Conservation (phyloP, 2,329 filamentous ascomycete genomes). For the Coniochaeta pulveracea region DNA sequence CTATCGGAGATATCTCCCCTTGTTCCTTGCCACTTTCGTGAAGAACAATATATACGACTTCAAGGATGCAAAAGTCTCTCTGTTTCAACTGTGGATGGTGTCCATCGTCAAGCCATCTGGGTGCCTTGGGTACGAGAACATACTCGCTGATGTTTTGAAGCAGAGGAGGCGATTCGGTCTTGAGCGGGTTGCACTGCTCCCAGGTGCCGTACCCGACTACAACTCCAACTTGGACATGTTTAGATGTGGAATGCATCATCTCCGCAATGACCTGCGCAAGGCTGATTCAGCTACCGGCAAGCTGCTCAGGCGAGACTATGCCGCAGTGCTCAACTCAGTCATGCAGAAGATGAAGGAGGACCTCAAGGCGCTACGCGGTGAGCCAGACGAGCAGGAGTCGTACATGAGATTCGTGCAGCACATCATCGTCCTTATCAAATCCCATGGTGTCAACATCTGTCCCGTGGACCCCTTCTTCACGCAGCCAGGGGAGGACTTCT, state of each 20-base stretch:
- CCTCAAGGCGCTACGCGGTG: constrained; percentile 24
- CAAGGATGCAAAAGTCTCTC: constrained; percentile 29
- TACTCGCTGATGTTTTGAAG: constrained; percentile 34
- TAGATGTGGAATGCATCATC: constrained; percentile 32
- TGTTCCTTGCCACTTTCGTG: constrained; percentile 41
- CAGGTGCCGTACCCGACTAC: constrained; percentile 32
- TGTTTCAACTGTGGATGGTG: constrained; percentile 40
- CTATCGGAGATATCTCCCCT: constrained; percentile 32
- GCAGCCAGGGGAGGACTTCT: constrained; percentile 43
- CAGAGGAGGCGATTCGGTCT: constrained; percentile 30
- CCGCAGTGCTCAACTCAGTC: constrained; percentile 28
- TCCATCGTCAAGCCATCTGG: constrained; percentile 37
- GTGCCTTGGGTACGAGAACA: constrained; percentile 35
- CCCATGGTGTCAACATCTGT: constrained; percentile 41
- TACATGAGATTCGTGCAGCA: constrained; percentile 41
- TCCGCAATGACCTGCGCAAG: constrained; percentile 35
- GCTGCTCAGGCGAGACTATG: constrained; percentile 26
- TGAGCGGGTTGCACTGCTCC: constrained; percentile 23
- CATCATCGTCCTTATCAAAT: constrained; percentile 41
- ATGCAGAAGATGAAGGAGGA: constrained; percentile 46
- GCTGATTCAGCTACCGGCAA: constrained; percentile 23
- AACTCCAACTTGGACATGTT: constrained; percentile 36
- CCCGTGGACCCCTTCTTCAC: constrained; percentile 44
- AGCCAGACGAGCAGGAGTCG: constrained; percentile 26
- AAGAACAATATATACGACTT: constrained; percentile 34